Conservation (phyloP, 1,284 basidiomycete species). For the Rhodotorula sp. region DNA sequence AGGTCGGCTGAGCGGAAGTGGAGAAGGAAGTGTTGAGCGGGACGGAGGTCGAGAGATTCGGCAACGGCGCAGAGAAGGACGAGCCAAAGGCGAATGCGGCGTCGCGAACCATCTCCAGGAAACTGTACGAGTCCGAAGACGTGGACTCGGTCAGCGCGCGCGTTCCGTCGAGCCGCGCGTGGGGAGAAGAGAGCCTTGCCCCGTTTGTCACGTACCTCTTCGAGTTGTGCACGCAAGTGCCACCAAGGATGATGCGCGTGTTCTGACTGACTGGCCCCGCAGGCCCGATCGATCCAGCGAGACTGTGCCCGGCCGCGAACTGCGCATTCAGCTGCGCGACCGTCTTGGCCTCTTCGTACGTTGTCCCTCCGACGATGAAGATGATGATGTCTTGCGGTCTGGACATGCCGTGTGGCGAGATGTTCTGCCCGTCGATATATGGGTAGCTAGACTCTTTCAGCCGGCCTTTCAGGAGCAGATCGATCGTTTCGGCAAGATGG, state of each 20-base stretch:
- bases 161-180: neutral
- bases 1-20: neutral
- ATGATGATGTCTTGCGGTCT: conserved; percentile 92
- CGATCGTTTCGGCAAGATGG: conserved; percentile 86
- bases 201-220: conserved; percentile 60
- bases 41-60: conserved; percentile 50
- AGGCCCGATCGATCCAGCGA: conserved; percentile 47
- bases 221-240: conserved; percentile 89
- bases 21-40: neutral
- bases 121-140: conserved; percentile 10
- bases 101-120: conserved; percentile 42
- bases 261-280: conserved; percentile 52
- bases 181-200: neutral
- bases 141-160: neutral
- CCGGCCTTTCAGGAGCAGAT: conserved; percentile 81
- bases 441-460: conserved; percentile 87
- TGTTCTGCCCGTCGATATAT: conserved; percentile 67
- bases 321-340: conserved; percentile 84
- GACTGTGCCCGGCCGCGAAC: conserved; percentile 50
- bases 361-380: conserved; percentile 90
- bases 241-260: conserved; percentile 77
- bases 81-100: conserved; percentile 53
- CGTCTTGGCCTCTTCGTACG: conserved; percentile 85
- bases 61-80: conserved; percentile 59
- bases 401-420: conserved; percentile 40